Conservation (phyloP, 805 yeast genomes). For the Kodamaea kakaduensis region DNA sequence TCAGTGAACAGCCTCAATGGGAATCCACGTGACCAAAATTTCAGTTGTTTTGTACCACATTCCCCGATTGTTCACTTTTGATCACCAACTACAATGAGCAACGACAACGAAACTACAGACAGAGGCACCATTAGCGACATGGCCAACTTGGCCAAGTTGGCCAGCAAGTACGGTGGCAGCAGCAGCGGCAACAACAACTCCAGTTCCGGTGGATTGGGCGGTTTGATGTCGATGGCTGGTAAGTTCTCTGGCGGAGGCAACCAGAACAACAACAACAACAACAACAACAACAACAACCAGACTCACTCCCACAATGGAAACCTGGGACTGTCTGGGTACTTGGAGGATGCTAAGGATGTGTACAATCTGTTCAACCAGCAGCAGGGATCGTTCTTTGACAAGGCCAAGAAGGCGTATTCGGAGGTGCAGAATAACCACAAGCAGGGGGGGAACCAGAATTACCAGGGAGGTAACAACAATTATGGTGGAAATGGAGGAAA, state of each 20-base stretch:
- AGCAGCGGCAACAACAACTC: conserved; percentile 2
- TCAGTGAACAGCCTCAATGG: conserved; percentile 4
- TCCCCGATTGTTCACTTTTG: too few species aligned
- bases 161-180: conserved; percentile 3
- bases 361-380: conserved; percentile 29
- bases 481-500: conserved; percentile 1
- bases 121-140: conserved; percentile 5
- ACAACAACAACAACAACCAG: conserved; percentile 1
- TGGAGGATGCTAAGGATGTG: conserved; percentile 34
- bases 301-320: neutral
- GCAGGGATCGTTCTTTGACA: conserved; percentile 26
- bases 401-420: conserved; percentile 34
- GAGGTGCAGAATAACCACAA: conserved; percentile 26
- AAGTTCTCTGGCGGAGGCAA: conserved; percentile 1
- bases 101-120: conserved; percentile 3
- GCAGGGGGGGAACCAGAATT: conserved; percentile 6
- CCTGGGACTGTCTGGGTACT: conserved; percentile 8
- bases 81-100: conserved; percentile 6
- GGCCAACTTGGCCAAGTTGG: conserved; percentile 7
- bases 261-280: conserved; percentile 1
- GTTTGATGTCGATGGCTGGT: conserved; percentile 6
- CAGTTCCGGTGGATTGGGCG: conserved; percentile 6
- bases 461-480: conserved; percentile 1
- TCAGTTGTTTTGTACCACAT: too few species aligned
- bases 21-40: neutral